phyloP scores from a whole-genome alignment of 129 eudicot genomes.

The Helianthus tuberosus region DNA sequence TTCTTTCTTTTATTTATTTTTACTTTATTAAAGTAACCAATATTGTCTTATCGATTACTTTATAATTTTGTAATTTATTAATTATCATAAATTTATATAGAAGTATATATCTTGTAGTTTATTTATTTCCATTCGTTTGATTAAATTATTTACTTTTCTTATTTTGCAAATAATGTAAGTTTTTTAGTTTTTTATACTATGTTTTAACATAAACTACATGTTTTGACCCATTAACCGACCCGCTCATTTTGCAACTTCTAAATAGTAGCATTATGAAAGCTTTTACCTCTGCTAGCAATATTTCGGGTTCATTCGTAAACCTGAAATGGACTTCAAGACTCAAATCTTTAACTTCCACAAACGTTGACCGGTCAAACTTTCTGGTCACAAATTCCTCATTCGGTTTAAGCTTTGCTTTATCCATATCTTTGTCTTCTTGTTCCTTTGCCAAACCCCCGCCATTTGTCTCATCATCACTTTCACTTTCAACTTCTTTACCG shows the following conservation, averaged over 20 bases:
- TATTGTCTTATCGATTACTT: too few species aligned
- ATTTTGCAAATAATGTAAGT: too few species aligned
- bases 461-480: constrained; percentile 38
- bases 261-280: background rate
- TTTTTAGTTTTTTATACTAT: too few species aligned
- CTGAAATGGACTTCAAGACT: constrained; percentile 61
- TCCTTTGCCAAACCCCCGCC: constrained; percentile 36
- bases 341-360: constrained; percentile 48
- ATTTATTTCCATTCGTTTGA: too few species aligned
- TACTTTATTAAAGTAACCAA: too few species aligned
- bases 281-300: constrained; percentile 78
- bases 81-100: too few species aligned
- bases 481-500: constrained; percentile 17
- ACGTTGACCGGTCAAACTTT: constrained; percentile 45
- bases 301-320: constrained; percentile 72
- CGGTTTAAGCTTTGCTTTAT: constrained; percentile 28
- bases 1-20: too few species aligned
- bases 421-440: constrained; percentile 31
- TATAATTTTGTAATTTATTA: too few species aligned
- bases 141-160: too few species aligned
- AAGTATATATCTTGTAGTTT: too few species aligned
- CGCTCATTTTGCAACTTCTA: background rate
- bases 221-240: background rate
- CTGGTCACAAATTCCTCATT: constrained; percentile 26
- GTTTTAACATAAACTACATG: too few species aligned